Percentiles rank a stretch among this genome's conserved stretches.
These are phyloP conservation scores for Claviceps sp. DNA, from an alignment of 2,329 filamentous ascomycete species.

Conservation along the genomic window DNA sequence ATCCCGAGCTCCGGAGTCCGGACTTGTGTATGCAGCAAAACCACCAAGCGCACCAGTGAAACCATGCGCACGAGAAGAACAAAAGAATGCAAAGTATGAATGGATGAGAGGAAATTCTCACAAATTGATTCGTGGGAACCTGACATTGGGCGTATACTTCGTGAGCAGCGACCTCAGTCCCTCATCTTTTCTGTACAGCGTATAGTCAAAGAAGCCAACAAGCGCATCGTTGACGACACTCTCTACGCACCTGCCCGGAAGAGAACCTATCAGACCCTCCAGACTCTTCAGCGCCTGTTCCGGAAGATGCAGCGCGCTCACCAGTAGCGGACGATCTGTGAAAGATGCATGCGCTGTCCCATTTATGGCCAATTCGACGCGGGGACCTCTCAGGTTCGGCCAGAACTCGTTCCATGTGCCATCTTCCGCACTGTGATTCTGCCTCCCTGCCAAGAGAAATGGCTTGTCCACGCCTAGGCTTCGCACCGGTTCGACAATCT, in stretches of 20 bases:
- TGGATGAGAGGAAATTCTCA: not conserved
- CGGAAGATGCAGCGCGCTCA: slow-evolving; percentile 13
- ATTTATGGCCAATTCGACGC: slow-evolving; percentile 12
- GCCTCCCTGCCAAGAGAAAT: slow-evolving; percentile 18
- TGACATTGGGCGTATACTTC: slow-evolving; percentile 8
- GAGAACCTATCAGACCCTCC: slow-evolving; percentile 8
- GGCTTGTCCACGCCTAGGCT: slow-evolving; percentile 7
- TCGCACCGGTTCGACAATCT: slow-evolving; percentile 14
- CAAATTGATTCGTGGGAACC: slow-evolving; percentile 9
- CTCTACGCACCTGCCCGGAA: slow-evolving; percentile 9
- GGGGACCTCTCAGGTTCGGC: slow-evolving; percentile 12
- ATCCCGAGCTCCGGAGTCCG: too few species aligned
- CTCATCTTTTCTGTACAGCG: slow-evolving; percentile 6
- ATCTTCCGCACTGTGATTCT: slow-evolving; percentile 17
- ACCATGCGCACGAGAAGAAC: too few species aligned
- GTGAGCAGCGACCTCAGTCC: slow-evolving; percentile 5
- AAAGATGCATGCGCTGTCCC: slow-evolving; percentile 19
- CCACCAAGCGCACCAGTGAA: too few species aligned
- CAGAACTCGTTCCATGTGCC: slow-evolving; percentile 19
- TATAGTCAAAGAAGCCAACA: slow-evolving; percentile 10
- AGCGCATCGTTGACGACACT: slow-evolving; percentile 11
- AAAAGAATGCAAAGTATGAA: too few species aligned
- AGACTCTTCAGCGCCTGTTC: slow-evolving; percentile 1
- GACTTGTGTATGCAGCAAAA: too few species aligned
- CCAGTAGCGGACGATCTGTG: slow-evolving; percentile 17